Evolutionary conservation across 257 asterid species (phyloP).

Genomic region (Nicotiana noctiflora): DNA sequence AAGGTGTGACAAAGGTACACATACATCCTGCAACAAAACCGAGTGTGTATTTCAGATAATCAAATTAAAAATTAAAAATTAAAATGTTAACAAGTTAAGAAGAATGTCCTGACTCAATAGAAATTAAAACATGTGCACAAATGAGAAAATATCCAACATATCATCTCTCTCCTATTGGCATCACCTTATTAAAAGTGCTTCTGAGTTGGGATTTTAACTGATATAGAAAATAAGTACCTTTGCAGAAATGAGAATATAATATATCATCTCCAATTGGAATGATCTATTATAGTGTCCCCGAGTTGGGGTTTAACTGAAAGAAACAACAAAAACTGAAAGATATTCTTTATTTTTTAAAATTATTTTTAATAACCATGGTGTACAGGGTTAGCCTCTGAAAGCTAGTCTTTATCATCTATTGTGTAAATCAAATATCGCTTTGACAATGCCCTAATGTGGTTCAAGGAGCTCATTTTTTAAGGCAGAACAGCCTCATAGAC

Average conservation of each 20-base stretch:
- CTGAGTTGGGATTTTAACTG: background rate
- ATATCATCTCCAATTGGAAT: background rate
- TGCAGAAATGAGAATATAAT: constrained; percentile 1
- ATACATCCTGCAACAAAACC: constrained; percentile 58
- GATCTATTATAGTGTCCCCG: background rate
- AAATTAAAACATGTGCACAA: background rate
- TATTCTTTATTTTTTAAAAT: background rate
- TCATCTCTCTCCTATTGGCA: background rate
- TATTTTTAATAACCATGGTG: no score
- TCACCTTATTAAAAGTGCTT: background rate
- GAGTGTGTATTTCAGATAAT: no score
- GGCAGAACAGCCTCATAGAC: no score
- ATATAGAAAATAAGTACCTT: background rate
- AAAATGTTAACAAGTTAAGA: no score
- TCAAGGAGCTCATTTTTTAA: background rate
- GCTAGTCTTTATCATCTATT: background rate
- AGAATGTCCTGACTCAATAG: no score
- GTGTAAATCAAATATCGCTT: background rate
- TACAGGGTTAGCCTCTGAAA: no score
- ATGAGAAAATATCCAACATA: background rate
- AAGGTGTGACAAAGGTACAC: constrained; percentile 84
- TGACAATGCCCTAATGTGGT: background rate
- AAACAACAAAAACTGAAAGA: background rate
- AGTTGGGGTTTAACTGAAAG: background rate
- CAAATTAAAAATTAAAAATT: no score